Base-by-base conservation (phyloP, 1,284 basidiomycete species). In the Ceratobasidium theobromae region DNA sequence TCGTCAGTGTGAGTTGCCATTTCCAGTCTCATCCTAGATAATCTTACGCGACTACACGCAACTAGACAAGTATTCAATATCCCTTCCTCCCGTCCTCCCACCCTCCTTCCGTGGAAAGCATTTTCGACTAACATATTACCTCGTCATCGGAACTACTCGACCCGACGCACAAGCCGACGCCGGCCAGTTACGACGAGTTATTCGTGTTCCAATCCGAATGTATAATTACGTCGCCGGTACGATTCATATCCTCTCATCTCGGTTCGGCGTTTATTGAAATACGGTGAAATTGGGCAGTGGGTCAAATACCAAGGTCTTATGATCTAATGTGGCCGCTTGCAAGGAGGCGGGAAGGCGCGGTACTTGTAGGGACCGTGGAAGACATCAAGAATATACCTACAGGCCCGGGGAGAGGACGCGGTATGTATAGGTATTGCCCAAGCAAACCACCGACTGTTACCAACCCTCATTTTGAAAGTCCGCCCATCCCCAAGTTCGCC, bases 81-180 rank as follows among this genome's bases (percentile, higher is more conserved):
- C 79, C 1, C 78, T 98, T 0, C 95, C 96, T 0, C 79, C 85
- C 4, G 85, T 85, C 66, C 79, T 98, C 0, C 96, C 96, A 0
- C 96, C 96, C 0, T 93, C 94, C 0, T 97, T 91, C 78, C 83
- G 85, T 43, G 96, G 96, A 1, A 87, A 88, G 55, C 82, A 87
- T 0, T 81, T 98, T 69, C 83, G 82, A 71, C 95, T 99, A 75
- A 87, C 88, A 8, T 99, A 98, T 74, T 88, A 93, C 71, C 83
- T 99, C 11, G 81, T 91, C 9, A 82, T 98, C 1, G 94, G 95
- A 1, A 88, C 89, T 0, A 95, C 91, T 76, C 84, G 93, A 2
- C 82, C 86, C 5, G 77, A 79, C 16, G 69, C 77, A 18, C 69
- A 72, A 49, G 55, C 72, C 64, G 68, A 67, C 30, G 62, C 68